Base-by-base conservation (phyloP, 306 rosid species). In the Quercus variabilis region DNA sequence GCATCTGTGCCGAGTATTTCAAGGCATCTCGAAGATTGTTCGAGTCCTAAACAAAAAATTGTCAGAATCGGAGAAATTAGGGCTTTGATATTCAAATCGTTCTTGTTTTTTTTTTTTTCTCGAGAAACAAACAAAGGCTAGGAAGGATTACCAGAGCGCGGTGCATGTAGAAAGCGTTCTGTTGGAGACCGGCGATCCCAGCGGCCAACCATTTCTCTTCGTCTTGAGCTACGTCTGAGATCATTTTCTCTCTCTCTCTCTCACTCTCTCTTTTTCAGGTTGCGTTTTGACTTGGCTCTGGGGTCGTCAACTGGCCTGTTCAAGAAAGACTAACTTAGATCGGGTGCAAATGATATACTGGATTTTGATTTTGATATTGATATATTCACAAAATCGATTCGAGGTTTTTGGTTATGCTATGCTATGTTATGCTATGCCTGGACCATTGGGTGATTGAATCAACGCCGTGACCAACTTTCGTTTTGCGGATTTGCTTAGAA, bases 1-100 rank as follows among this genome's bases (percentile, higher is more conserved):
- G 97, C 99, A 94, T 93, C 93, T 93, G 99, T 81, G 99, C 97
- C 5, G 99, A 95, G 76, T 90, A 95, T 81, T 93, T 95, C 85
- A 95, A 82, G 41, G 99, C 99, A 62, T 95, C 99, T 59, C 94
- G 90, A 51, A 95, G 94, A 89, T 95, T 95, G 67, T 95, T 95
- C 19, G 99, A 93, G 74, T 95, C 99, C 99, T 95, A 78, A 8
- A 2, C 2, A 41, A 49, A 59, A 60, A 54, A 46, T 21, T 19
- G 26, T 11, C 59, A 5, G 77, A 80, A 74, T 8, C 23, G 80
- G 74, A 43, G 52, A 14, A 41, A 82, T 64, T 41, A 75, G 81
- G 82, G 74, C 25, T 56, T 28, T 15, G 12, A 14, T 54, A 21
- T 18, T 23, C 14, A 5, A 31, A 76, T 8, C 11, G 31, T 1